Conservation (phyloP, 805 yeast genomes). For the Clavispora asparagi region DNA sequence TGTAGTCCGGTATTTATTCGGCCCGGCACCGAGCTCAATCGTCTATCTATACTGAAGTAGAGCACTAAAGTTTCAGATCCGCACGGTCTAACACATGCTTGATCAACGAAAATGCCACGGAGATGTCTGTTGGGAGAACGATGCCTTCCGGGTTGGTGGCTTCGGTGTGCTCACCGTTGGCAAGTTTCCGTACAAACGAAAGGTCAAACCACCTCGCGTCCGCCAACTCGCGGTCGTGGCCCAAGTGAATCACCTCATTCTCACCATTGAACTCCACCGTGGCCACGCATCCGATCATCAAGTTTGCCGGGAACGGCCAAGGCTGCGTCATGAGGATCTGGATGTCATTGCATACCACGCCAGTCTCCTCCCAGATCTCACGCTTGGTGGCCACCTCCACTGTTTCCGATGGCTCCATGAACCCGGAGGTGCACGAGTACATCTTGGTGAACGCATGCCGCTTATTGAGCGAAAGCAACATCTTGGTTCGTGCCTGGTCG, state of each 20-base stretch:
- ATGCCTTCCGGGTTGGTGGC: conserved; percentile 33
- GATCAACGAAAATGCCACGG: conserved; percentile 43
- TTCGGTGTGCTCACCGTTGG: conserved; percentile 18
- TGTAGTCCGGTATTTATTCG: too few species aligned
- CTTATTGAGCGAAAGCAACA: conserved; percentile 66
- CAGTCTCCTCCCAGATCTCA: conserved; percentile 96
- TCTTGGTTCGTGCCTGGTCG: conserved; percentile 51
- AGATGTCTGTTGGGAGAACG: conserved; percentile 37
- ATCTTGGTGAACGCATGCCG: conserved; percentile 50
- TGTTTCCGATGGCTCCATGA: conserved; percentile 92
- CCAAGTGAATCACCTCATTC: conserved; percentile 62
- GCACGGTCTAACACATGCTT: conserved; percentile 32
- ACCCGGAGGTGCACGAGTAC: conserved; percentile 90
- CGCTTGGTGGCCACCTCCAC: conserved; percentile 82
- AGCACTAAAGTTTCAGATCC: conserved; percentile 8
- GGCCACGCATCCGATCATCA: conserved; percentile 91
- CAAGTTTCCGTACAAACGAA: conserved; percentile 42
- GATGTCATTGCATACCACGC: conserved; percentile 59
- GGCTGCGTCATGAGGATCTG: conserved; percentile 76
- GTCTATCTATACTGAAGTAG: too few species aligned
- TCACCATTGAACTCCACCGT: conserved; percentile 64
- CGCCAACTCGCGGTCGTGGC: conserved; percentile 78
- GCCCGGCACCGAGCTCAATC: too few species aligned
- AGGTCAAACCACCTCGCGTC: conserved; percentile 85
- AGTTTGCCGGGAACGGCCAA: conserved; percentile 94